Conservation (phyloP, 2,329 filamentous ascomycete genomes). For the Sporothrix pallida region DNA sequence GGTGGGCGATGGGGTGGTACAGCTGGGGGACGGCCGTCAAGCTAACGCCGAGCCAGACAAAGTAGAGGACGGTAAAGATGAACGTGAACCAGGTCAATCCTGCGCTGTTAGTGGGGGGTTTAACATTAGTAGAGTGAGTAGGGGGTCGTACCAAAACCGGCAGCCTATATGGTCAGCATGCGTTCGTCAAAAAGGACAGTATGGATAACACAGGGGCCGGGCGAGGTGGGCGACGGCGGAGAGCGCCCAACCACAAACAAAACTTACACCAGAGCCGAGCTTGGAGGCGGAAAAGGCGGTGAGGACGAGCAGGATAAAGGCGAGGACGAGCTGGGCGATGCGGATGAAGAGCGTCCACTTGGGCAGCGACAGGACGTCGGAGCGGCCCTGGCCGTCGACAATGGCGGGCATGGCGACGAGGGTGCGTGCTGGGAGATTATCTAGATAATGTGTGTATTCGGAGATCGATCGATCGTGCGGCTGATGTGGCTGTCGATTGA, state of each 20-base stretch:
- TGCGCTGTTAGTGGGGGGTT: too few relatives aligned
- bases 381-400: slow-evolving; percentile 35
- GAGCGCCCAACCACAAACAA: too few relatives aligned
- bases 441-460: not conserved
- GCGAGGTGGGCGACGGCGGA: too few relatives aligned
- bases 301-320: slow-evolving; percentile 35
- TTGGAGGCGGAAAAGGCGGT: slow-evolving; percentile 36
- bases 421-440: not conserved
- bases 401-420: slow-evolving; percentile 28
- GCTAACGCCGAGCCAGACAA: slow-evolving; percentile 37
- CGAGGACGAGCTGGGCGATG: slow-evolving; percentile 36
- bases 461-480: not conserved
- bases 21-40: slow-evolving; percentile 27
- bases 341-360: slow-evolving; percentile 38
- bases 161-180: slow-evolving; percentile 6
- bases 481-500: not conserved
- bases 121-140: too few relatives aligned
- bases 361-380: slow-evolving; percentile 37
- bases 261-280: slow-evolving; percentile 33
- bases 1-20: slow-evolving; percentile 37
- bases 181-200: too few relatives aligned
- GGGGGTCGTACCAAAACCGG: slow-evolving; percentile 27
- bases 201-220: too few relatives aligned
- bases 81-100: slow-evolving; percentile 38
- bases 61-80: slow-evolving; percentile 37